phyloP scores from a whole-genome alignment of 2,329 filamentous ascomycete genomes.

The Penicillium janthinellum region DNA sequence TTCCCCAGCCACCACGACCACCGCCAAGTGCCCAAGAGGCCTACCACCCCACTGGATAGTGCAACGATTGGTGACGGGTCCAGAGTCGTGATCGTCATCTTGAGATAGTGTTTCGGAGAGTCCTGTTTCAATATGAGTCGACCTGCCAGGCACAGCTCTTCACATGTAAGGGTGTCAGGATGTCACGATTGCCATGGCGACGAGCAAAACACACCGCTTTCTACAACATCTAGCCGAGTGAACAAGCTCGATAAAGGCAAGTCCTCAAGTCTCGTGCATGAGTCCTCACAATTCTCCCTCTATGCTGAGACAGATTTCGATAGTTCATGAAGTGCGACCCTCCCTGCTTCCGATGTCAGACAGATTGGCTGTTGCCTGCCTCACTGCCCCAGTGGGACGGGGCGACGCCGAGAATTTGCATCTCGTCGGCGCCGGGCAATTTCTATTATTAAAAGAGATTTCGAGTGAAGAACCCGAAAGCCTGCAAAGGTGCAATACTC shows the following conservation, averaged over 20 bases:
- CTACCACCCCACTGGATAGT: constrained; percentile 4
- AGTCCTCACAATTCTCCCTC: not conserved
- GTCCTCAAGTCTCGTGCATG: not conserved
- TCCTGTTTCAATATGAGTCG: constrained; percentile 22
- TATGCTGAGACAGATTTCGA: constrained; percentile 18
- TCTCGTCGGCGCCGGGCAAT: not conserved
- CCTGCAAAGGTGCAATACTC: not conserved
- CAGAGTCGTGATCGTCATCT: constrained; percentile 21
- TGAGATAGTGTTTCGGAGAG: constrained; percentile 15
- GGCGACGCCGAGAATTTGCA: not conserved
- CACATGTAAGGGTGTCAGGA: constrained; percentile 18
- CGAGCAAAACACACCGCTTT: constrained; percentile 18
- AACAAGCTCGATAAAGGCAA: not conserved
- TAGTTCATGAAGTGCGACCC: constrained; percentile 3
- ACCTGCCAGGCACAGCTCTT: constrained; percentile 15
- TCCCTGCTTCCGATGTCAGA: constrained; percentile 18
- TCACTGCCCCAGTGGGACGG: constrained; percentile 16
- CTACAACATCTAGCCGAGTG: not conserved
- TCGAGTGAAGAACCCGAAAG: constrained; percentile 8
- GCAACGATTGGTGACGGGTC: constrained; percentile 22
- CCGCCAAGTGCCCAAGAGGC: constrained; percentile 12
- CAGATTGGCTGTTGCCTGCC: constrained; percentile 20
- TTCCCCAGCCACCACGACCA: constrained; percentile 29
- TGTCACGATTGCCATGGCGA: constrained; percentile 26
- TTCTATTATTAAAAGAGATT: constrained; percentile 16